Base-by-base conservation (phyloP, 495 filamentous ascomycete genomes). In the Chaetomium cochliodes region DNA sequence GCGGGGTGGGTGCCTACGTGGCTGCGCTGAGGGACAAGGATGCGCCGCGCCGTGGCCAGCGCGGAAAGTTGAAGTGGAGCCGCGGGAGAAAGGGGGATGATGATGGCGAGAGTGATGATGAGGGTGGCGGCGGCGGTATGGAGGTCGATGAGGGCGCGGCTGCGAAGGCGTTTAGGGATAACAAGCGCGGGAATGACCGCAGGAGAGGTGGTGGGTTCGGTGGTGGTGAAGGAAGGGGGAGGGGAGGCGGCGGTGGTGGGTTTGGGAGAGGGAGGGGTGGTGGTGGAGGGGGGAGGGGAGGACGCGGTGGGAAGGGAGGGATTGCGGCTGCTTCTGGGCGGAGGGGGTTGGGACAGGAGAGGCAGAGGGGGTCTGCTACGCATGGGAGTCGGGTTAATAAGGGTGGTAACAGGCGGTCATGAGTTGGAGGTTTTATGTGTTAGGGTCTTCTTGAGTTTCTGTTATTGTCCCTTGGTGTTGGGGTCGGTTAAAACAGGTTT, bases 1-100 rank as follows among this genome's bases (percentile, higher is more conserved):
- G 20, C 6, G 90, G 92, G 18, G 87, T 98, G 22, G 90, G 91
- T 68, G 94, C 94, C 37, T 98, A 98, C 74, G 91, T 98, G 16
- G 87, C 90, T 44, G 96, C 96, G 23, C 87, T 98, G 42, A 88
- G 86, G 65, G 90, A 96, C 56, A 88, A 89, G 63, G 91, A 97
- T 75, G 89, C 88, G 2, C 87, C 90, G 41, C 86, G 87, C 62
- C 84, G 92, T 41, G 94, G 96, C 23, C 88, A 90, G 68, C 85
- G 88, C 60, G 92, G 94, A 22, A 88, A 90, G 76, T 77, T 98
- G 62, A 97, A 96, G 83, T 96, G 97, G 79, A 86, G 82, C 18
- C 89, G 89, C 67, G 87, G 83, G 69, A 84, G 85, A 69, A 78
- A 83, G 28, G 81, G 83, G 42, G 81, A 79, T 57, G 80, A 84